These are phyloP conservation scores for Suillus bovinus DNA, from an alignment of 768 basidiomycete genomes.

Conservation along the genomic window DNA sequence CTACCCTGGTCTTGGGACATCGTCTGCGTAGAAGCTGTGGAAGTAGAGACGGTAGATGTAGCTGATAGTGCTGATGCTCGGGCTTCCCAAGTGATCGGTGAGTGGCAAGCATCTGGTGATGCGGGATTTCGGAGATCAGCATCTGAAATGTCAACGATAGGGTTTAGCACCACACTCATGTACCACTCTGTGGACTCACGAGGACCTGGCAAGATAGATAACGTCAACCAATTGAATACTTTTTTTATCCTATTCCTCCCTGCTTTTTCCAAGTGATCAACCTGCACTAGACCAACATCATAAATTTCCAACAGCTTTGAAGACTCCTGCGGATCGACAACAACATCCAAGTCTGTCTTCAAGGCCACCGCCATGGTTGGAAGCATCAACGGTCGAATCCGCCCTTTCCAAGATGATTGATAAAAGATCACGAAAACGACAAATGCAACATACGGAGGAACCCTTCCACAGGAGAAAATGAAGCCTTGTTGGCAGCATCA, in stretches of 20 bases:
- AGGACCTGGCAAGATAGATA: conserved; percentile 54
- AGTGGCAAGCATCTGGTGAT: conserved; percentile 58
- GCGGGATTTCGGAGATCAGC: conserved; percentile 66
- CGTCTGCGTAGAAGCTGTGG: conserved; percentile 34
- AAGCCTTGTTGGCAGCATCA: conserved; percentile 62
- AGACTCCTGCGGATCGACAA: conserved; percentile 58
- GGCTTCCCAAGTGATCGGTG: conserved; percentile 57
- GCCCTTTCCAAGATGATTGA: conserved; percentile 41
- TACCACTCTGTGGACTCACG: conserved; percentile 25
- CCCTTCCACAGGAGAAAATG: conserved; percentile 65
- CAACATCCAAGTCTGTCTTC: conserved; percentile 72
- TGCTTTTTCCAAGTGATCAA: conserved; percentile 52
- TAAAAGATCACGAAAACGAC: conserved; percentile 10
- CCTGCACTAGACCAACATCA: conserved; percentile 79
- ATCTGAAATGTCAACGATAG: conserved; percentile 28
- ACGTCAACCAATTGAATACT: conserved; percentile 74
- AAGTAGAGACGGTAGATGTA: conserved; percentile 52
- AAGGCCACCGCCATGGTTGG: conserved; percentile 81
- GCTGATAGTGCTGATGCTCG: conserved; percentile 47
- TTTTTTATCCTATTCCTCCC: conserved; percentile 74
- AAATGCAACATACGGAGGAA: conserved; percentile 62
- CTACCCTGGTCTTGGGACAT: conserved; percentile 29
- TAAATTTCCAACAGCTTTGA: conserved; percentile 53
- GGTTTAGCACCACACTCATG: conserved; percentile 13
- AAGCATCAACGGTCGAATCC: conserved; percentile 56